Evolutionary conservation across 352 stramenopile species (phyloP), one percentile per base, ranked within the genome.

Genomic region (Plasmopara halstedii): DNA sequence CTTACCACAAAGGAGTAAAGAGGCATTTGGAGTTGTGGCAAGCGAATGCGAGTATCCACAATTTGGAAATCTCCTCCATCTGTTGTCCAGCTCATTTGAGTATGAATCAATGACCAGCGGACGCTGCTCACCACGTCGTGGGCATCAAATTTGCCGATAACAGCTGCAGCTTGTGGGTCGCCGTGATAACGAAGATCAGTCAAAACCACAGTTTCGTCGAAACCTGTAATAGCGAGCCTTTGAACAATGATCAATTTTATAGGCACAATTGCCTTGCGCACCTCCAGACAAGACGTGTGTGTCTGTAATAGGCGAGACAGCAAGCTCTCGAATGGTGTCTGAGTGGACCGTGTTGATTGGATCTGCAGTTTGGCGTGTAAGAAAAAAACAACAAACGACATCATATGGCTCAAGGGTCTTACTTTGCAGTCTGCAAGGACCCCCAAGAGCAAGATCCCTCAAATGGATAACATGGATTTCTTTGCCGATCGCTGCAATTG

Each of bases 91-190:
- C 81, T 92, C 23, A 92, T 39, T 4, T 73, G 62, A 2, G 64
- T 55, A 14, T 65, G 46, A 0, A 40, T 47, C 15, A 68, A 73
- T 9, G 72, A 62, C 81, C 78, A 92, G 2, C 81, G 75, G 32
- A 92, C 23, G 41, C 81, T 92, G 46, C 77, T 89, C 15, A 92
- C 78, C 6, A 92, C 81, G 34, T 92, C 74, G n/a, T 62, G 56
- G 0, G 78, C 77, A 23, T 89, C 63, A 32, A 78, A 87, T 25
- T 88, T 89, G 20, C 49, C 49, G 1, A 82, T 46, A 14, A 87
- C 52, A 1, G 51, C 51, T 4, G 70, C 56, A 13, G 53, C 42
- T 15, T 41, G 58, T 7, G 61, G 59, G 17, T 85, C 67, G 18
- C 61, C 62, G 13, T 62, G 49, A 26, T 67, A 47, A 9, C 70